A percentile compares a stretch with the other conserved stretches of the same genome.
Evolutionary conservation across 352 stramenopile genomes (phyloP).

Genomic region (Globisporangium nodosum): DNA sequence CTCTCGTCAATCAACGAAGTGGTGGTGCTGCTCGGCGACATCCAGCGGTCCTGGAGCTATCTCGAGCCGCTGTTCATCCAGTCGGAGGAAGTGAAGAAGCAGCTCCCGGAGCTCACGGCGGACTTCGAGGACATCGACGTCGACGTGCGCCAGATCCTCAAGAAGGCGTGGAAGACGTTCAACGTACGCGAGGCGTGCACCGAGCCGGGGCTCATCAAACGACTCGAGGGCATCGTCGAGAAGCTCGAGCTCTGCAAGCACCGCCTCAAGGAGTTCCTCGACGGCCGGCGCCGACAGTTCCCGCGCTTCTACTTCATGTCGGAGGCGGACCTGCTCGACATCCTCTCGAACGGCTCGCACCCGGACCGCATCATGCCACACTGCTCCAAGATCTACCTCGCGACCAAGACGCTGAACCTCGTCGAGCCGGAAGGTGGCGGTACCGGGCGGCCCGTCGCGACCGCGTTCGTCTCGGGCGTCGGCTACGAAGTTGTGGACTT

Average conservation of each 20-base stretch:
- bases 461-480: conserved; percentile 91
- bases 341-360: conserved; percentile 93
- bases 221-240: conserved; percentile 89
- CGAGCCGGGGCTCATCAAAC: conserved; percentile 79
- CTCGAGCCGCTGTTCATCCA: conserved; percentile 95
- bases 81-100: conserved; percentile 95
- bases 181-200: conserved; percentile 92
- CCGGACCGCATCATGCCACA: conserved; percentile 94
- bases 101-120: conserved; percentile 91
- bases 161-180: conserved; percentile 79
- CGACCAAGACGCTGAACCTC: conserved; percentile 90
- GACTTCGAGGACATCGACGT: conserved; percentile 94
- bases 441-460: conserved; percentile 66
- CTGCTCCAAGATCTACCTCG: conserved; percentile 95
- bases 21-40: conserved; percentile 91
- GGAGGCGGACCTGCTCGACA: conserved; percentile 91
- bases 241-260: conserved; percentile 95
- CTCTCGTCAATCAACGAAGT: conserved; percentile 91
- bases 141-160: conserved; percentile 87
- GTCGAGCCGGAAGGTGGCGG: conserved; percentile 45
- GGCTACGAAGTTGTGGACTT: conserved; percentile 94
- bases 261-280: conserved; percentile 93
- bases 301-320: conserved; percentile 93
- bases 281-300: conserved; percentile 92
- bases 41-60: conserved; percentile 95